Evolutionary conservation across 768 basidiomycete species (phyloP).

Genomic region (Amylocystis lapponica): DNA sequence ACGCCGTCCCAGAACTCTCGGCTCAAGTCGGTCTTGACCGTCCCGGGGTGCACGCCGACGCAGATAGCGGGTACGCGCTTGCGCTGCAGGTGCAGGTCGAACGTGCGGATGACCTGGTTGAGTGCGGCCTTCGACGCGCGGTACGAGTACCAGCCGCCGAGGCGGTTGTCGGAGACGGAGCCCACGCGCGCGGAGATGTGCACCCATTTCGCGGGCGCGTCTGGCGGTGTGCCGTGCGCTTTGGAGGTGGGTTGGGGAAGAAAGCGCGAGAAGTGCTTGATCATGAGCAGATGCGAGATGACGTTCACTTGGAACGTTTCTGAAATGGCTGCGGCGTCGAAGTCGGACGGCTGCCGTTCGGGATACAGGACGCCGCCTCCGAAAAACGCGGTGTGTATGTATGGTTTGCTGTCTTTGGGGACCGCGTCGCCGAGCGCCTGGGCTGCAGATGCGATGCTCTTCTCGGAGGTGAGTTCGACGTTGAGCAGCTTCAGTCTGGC

Average conservation of each 20-base stretch:
- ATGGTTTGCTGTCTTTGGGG: slow-evolving; percentile 26
- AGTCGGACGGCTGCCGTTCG: slow-evolving; percentile 47
- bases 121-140: slow-evolving; percentile 58
- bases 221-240: slow-evolving; percentile 6
- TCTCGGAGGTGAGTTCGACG: slow-evolving; percentile 47
- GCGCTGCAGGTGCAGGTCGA: slow-evolving; percentile 47
- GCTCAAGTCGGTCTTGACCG: slow-evolving; percentile 55
- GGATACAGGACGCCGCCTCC: slow-evolving; percentile 50
- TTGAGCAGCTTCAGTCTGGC: slow-evolving; percentile 40
- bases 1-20: slow-evolving; percentile 44
- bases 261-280: slow-evolving; percentile 59
- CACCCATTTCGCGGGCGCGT: slow-evolving; percentile 46
- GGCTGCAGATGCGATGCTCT: slow-evolving; percentile 45
- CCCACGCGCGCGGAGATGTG: slow-evolving; percentile 57
- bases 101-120: slow-evolving; percentile 57
- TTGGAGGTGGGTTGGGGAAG: slow-evolving; percentile 31
- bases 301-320: slow-evolving; percentile 53
- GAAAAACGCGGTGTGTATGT: slow-evolving; percentile 49
- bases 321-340: slow-evolving; percentile 35
- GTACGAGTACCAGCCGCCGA: slow-evolving; percentile 61
- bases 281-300: slow-evolving; percentile 52
- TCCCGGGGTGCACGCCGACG: slow-evolving; percentile 55
- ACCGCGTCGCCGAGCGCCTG: slow-evolving; percentile 33
- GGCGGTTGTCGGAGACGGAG: slow-evolving; percentile 50
- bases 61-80: slow-evolving; percentile 43